Base-by-base conservation (phyloP, 2,329 filamentous ascomycete species). In the Trichophyton rubrum region DNA sequence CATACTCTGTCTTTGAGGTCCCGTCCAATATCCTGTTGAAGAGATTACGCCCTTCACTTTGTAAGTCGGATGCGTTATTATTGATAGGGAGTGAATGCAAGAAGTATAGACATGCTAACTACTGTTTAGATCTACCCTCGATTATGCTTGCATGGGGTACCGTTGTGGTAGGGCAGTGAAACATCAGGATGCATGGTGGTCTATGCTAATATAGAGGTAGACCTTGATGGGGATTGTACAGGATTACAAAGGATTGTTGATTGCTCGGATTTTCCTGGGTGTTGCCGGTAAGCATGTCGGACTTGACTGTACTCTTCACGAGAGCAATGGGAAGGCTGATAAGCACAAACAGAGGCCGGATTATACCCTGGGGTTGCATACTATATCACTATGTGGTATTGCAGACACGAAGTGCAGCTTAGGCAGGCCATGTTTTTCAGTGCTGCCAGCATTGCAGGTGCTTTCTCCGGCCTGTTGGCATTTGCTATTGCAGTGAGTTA, bases 401-500 rank as follows among this genome's bases (percentile, higher is more conserved):
- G 72, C 2, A 70, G 76, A 4, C 70, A 71, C 41, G 73, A 77
- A 58, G 70, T 73, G 1, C 77, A 79, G 53, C 68, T 71, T 58
- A 71, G 78, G 9, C 71, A 75, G 45, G 75, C 77, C 3, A 67
- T 79, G 1, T 75, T 78, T 68, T 79, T 79, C 66, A 76, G 73
- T 56, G 76, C 78, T 0, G 75, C 75, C 1, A 75, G 73, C 45
- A 67, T 81, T 53, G 78, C 79, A 0, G 79, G 80, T n/a, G 78
- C 77, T 1, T 79, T 82, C 56, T 76, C 75, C 1, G 80, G 80
- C 0, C 68, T 82, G 17, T 68, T 82, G 0, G 80, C 80, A 1
- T 80, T 74, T 63, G 79, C 69, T 1, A 80, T 82, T 43, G 75
- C 74, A 1, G 71, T 73, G 69, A 11, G 72, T 69, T 7, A 47